Base-by-base conservation (phyloP, 164 flowering plant genomes). In the Tetracentron sinense region DNA sequence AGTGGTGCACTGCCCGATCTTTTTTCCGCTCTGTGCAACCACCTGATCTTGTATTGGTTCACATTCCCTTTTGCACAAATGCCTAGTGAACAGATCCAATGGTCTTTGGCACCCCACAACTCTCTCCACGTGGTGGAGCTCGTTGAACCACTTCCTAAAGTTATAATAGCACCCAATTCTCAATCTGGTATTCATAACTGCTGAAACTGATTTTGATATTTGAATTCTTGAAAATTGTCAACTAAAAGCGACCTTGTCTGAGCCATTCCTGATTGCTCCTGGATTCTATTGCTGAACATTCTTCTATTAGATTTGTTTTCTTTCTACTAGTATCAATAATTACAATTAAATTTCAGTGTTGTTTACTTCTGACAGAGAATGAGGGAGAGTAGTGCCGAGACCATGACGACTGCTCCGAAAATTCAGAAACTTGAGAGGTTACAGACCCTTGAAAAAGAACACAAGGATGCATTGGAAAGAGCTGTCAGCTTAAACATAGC, bases 401-500 rank as follows among this genome's bases (percentile, higher is more conserved):
- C 85, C 0, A 30, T 63, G 6, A 83, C 83, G 27, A 70, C 82
- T 42, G 75, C 98, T 11, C 97, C 97, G 46, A 62, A 69, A 48
- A 63, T 73, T 42, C 88, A 82, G 60, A 86, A 67, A 64, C 2
- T 91, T 16, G 85, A 85, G 58, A 87, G 99, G 75, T 16, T 71
- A 76, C 73, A 75, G 67, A 85, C 99, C 3, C 29, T 85, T 7
- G 78, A 87, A 56, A 81, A 80, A 56, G 98, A 94, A 68, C 97
- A 89, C 81, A 88, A 75, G 68, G 99, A 85, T 70, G 97, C 97
- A 38, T 42, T 94, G 66, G 90, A 94, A 54, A 82, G 85, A 75
- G 97, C 97, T n/a, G 85, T 88, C 6, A 82, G 85, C 69, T 68
- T 94, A 65, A 86, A 91, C 42, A 76, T 94, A 30, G 97, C 99